These are phyloP conservation scores for Phyllosticta citribraziliensis DNA, from an alignment of 2,329 filamentous ascomycete species.

Conservation along the genomic window DNA sequence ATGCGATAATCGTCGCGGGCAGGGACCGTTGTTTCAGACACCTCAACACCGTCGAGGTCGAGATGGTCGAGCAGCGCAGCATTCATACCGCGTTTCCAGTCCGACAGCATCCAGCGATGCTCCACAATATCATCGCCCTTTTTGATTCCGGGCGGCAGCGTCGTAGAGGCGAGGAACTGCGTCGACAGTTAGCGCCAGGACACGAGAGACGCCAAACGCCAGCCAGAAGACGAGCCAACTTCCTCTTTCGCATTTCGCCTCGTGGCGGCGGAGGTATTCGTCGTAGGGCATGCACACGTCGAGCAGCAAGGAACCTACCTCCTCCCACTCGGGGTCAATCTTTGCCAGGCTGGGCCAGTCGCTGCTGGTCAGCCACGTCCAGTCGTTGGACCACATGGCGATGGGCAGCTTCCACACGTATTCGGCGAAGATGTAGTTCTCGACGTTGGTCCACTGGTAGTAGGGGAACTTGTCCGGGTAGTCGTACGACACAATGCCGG, in stretches of 20 bases:
- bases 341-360: not conserved
- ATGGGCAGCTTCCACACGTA: not conserved
- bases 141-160: not conserved
- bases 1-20: conserved; percentile 17
- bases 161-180: not conserved
- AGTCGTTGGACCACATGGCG: not conserved
- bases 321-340: not conserved
- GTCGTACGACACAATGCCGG: not conserved
- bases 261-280: not conserved
- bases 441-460: not conserved
- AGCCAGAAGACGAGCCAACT: not conserved
- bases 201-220: not conserved
- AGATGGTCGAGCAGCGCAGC: not conserved
- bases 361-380: not conserved
- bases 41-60: conserved; percentile 10
- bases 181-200: not conserved
- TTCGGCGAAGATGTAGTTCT: not conserved
- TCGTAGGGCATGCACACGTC: not conserved
- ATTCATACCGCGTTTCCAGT: not conserved
- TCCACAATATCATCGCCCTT: not conserved
- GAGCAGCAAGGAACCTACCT: not conserved
- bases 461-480: not conserved
- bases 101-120: not conserved
- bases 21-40: conserved; percentile 16
- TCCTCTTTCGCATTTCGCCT: not conserved